Evolutionary conservation across 2,329 filamentous ascomycete genomes (phyloP).

Genomic region (Daldinia sp.): DNA sequence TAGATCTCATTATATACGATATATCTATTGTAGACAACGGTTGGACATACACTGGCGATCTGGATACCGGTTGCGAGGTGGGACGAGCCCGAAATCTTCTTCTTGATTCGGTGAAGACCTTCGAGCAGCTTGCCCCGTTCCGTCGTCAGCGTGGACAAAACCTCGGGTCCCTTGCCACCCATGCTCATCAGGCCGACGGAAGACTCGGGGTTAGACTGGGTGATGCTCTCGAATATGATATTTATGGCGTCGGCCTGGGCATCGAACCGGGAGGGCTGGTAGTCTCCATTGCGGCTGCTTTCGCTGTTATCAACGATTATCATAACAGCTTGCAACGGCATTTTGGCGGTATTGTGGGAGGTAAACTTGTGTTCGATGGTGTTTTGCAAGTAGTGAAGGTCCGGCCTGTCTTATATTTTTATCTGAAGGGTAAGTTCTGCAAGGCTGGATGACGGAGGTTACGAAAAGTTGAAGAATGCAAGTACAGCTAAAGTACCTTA

Average conservation of each 20-base stretch:
- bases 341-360: slow-evolving; percentile 67
- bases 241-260: slow-evolving; percentile 95
- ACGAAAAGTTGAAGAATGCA: slow-evolving; percentile 15
- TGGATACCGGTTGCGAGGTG: slow-evolving; percentile 95
- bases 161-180: slow-evolving; percentile 97
- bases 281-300: slow-evolving; percentile 95
- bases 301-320: slow-evolving; percentile 99
- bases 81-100: slow-evolving; percentile 89
- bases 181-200: slow-evolving; percentile 99
- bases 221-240: slow-evolving; percentile 95
- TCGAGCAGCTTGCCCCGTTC: slow-evolving; percentile 97
- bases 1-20: slow-evolving; percentile 40
- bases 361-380: slow-evolving; percentile 26
- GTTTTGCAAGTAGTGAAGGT: slow-evolving; percentile 14
- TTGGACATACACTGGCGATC: slow-evolving; percentile 82
- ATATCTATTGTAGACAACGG: neutral
- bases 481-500: slow-evolving; percentile 13
- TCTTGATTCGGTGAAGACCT: slow-evolving; percentile 87
- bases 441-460: slow-evolving; percentile 12
- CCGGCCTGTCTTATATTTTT: slow-evolving; percentile 10
- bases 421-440: slow-evolving; percentile 4
- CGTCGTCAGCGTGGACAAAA: slow-evolving; percentile 94
- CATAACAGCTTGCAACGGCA: slow-evolving; percentile 99
- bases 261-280: slow-evolving; percentile 92
- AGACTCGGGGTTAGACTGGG: slow-evolving; percentile 94